These are phyloP conservation scores for Scleromitrula shiraiana DNA, from an alignment of 2,329 filamentous ascomycete species.

Conservation along the genomic window DNA sequence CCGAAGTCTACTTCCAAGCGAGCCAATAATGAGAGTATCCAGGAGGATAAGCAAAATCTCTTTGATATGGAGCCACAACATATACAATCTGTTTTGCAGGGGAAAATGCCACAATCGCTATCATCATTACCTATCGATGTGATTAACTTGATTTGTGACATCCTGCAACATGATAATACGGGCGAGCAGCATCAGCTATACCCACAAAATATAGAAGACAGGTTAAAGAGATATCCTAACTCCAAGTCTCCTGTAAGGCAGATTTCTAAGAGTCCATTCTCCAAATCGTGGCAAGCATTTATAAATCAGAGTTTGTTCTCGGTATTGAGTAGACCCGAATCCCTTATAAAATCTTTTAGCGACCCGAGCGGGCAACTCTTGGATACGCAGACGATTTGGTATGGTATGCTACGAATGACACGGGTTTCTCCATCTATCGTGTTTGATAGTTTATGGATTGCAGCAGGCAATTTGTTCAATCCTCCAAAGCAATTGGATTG, in stretches of 20 bases:
- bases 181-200: slow-evolving; percentile 42
- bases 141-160: slow-evolving; percentile 53
- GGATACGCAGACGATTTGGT: slow-evolving; percentile 56
- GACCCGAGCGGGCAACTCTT: slow-evolving; percentile 40
- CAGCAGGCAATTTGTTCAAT: slow-evolving; percentile 49
- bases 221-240: slow-evolving; percentile 11
- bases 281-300: slow-evolving; percentile 48
- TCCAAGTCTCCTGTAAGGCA: background rate
- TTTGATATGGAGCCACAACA: background rate
- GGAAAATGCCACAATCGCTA: slow-evolving; percentile 46
- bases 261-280: slow-evolving; percentile 10
- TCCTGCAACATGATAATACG: slow-evolving; percentile 49
- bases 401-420: slow-evolving; percentile 53
- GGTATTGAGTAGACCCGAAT: slow-evolving; percentile 49
- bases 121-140: slow-evolving; percentile 45
- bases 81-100: too few relatives aligned
- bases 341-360: slow-evolving; percentile 50
- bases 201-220: slow-evolving; percentile 21
- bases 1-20: too few relatives aligned
- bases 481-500: slow-evolving; percentile 35
- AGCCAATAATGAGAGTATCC: background rate
- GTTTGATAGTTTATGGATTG: slow-evolving; percentile 57
- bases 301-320: slow-evolving; percentile 58
- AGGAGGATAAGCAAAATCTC: background rate
- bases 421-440: slow-evolving; percentile 49